Evolutionary conservation across 2,329 filamentous ascomycete species (phyloP), one percentile per base, ranked within the genome.

Genomic region (Trichoderma sp.): DNA sequence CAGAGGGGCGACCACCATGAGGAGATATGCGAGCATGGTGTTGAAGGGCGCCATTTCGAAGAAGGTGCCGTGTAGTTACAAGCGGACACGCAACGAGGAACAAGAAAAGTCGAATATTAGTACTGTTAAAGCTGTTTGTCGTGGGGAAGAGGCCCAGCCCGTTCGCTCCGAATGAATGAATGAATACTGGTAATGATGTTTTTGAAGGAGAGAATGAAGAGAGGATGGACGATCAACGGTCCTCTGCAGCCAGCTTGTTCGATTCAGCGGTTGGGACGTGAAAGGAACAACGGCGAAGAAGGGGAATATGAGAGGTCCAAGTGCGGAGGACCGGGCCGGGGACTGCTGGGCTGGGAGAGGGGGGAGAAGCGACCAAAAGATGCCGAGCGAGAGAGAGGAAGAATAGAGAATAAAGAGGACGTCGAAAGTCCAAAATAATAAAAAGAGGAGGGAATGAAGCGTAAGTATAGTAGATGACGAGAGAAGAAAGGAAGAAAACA

Each of bases 171-270:
- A 41, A 41, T 43, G 34, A 39, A 44, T 44, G 45, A 52, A 63
- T 34, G 54, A 52, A 52, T 54, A 41, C 26, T n/a, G 64, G 44
- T 50, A 21, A 47, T 14, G 64, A 50, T 50, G 28, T 47, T 24
- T 19, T 9, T 17, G 30, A 19, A 24, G 9, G 19, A 12, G 19
- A 48, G 19, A 24, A 21, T 21, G 39, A 55, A 60, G 17, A 52
- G 71, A 73, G 71, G 69, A 73, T 66, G 56, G 60, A 68, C 72
- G 73, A 73, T 74, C 73, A 74, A 74, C 72, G 72, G 68, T 73
- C 71, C 71, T 74, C 71, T 34, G 52, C 72, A 67, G 51, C 67
- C 72, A 70, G 73, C 71, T 45, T 39, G 52, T 71, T 66, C 54
- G 61, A 68, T 69, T 56, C 67, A 58, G 60, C 65, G 67, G 69